Evolutionary conservation across 495 filamentous ascomycete species (phyloP), one percentile per base, ranked within the genome.

Genomic region (Aspergillus coremiiformis): DNA sequence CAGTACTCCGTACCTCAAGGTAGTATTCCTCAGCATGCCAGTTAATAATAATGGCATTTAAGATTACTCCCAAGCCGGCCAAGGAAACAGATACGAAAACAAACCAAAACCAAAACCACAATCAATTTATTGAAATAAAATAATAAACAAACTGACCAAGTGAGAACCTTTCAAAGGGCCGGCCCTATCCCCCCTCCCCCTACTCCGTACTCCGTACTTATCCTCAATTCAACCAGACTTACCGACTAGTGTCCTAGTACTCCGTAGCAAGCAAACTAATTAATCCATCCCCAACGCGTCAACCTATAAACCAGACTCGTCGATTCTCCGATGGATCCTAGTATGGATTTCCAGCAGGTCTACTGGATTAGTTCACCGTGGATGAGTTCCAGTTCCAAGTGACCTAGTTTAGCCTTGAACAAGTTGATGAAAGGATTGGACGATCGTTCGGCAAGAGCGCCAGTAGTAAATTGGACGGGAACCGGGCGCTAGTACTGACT

Each of bases 401-500:
- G n/a, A n/a, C n/a, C n/a, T 39, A 23, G 39, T 35, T 29, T 51
- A 51, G 49, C 37, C n/a, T n/a, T n/a, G n/a, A n/a, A n/a, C n/a
- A n/a, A n/a, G n/a, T n/a, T n/a, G n/a, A n/a, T n/a, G n/a, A n/a
- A n/a, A n/a, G n/a, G n/a, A n/a, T n/a, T n/a, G n/a, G n/a, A n/a
- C n/a, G n/a, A n/a, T n/a, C n/a, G n/a, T 33, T 50, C 47, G 39
- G 49, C 42, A 52, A 35, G 22, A 51, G 33, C 44, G 26, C 22
- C 26, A 47, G 45, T 47, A 27, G 30, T 47, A 47, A 29, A 26
- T 8, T 20, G 19, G 23, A 19, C 33, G 39, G 35, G 47, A 39
- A 10, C 6, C 8, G 12, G 47, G 45, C 55, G 51, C 55, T 54
- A 58, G 51, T 21, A 29, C 55, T 21, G 39, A 57, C 45, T 49